Conservation (phyloP, 371 early-diverging fungal species). For the Chytridium lagenaria region DNA sequence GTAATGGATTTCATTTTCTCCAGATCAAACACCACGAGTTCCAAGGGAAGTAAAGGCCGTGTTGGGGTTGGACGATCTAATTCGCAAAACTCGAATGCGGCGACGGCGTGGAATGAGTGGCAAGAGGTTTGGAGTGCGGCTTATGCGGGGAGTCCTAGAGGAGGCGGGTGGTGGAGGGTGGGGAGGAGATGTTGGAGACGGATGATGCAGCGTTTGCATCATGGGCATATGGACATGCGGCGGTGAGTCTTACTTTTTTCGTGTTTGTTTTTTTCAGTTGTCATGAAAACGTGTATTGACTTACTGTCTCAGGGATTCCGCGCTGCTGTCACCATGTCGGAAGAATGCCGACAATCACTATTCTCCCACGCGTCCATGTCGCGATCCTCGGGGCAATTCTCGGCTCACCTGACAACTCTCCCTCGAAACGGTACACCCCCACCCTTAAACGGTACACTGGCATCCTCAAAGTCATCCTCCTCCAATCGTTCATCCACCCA, state of each 20-base stretch:
- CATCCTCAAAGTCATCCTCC: neutral
- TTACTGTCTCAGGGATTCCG: constrained; percentile 11
- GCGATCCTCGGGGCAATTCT: neutral
- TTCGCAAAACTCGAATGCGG: neutral
- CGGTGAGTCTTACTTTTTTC: constrained; percentile 7
- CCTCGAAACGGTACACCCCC: constrained; percentile 2
- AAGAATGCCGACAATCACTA: constrained; percentile 11
- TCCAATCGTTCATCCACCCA: neutral
- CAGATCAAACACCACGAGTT: neutral
- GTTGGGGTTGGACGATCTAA: neutral
- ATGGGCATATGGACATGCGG: constrained; percentile 27
- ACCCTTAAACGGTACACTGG: neutral
- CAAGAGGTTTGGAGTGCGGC: constrained; percentile 8
- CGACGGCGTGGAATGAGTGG: constrained; percentile 7
- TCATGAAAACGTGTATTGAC: too few species aligned
- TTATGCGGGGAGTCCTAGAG: neutral
- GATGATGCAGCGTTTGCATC: constrained; percentile 24
- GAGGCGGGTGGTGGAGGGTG: neutral
- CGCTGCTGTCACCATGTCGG: constrained; percentile 15
- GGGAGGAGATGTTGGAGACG: neutral
- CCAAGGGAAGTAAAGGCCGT: neutral
- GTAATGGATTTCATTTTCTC: neutral
- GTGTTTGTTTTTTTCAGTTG: neutral
- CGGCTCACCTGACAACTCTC: neutral
- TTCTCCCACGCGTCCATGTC: constrained; percentile 2